phyloP scores from a whole-genome alignment of 1,139 yeast species.

The Hansenula anomala region DNA sequence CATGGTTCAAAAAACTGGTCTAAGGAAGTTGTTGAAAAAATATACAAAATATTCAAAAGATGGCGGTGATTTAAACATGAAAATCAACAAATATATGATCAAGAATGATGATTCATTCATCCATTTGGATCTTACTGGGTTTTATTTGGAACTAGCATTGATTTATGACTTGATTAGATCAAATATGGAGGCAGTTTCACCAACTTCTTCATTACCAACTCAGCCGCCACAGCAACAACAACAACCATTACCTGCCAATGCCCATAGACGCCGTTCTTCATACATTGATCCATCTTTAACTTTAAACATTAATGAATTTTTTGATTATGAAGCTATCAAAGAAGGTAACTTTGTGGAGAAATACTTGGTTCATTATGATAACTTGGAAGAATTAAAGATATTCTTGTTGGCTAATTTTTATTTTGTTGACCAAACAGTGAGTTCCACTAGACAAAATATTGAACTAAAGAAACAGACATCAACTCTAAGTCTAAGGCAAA shows the following conservation, averaged over 20 bases:
- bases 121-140: conserved; percentile 57
- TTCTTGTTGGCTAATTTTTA: conserved; percentile 26
- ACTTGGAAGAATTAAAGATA: conserved; percentile 37
- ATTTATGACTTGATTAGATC: conserved; percentile 41
- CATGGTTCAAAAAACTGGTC: conserved; percentile 75
- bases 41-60: conserved; percentile 57
- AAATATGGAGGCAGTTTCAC: conserved; percentile 11
- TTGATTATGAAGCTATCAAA: conserved; percentile 29
- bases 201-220: neutral
- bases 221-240: neutral
- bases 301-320: conserved; percentile 23
- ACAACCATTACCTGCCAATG: too few relatives aligned
- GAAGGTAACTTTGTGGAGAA: conserved; percentile 27
- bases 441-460: conserved; percentile 11
- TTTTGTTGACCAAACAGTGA: conserved; percentile 25
- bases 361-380: conserved; percentile 41
- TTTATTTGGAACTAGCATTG: conserved; percentile 59
- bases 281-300: conserved; percentile 9
- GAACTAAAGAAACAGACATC: conserved; percentile 16
- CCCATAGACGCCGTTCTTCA: conserved; percentile 11
- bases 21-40: conserved; percentile 77
- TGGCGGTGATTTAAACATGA: conserved; percentile 34
- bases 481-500: conserved; percentile 16
- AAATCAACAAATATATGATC: conserved; percentile 30
- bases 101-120: conserved; percentile 51